Evolutionary conservation across 257 asterid species (phyloP).

Genomic region (Eucommia ulmoides): DNA sequence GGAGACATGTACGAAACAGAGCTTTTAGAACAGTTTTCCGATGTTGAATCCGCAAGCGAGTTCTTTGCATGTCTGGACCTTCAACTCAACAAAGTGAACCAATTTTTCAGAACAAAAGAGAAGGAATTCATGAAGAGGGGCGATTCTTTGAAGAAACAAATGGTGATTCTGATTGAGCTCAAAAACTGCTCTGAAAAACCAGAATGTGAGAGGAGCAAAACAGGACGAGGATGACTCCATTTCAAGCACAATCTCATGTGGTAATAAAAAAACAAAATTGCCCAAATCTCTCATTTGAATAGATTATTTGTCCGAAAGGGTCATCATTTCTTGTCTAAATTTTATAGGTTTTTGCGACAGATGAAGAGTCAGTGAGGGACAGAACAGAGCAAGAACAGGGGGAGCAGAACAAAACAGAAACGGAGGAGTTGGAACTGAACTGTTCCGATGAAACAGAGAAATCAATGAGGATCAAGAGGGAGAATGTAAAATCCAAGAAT

Average conservation of each 20-base stretch:
- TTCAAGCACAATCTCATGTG: conserved; percentile 72
- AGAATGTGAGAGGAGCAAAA: conserved; percentile 23
- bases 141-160: conserved; percentile 57
- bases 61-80: conserved; percentile 61
- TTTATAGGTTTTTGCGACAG: no score
- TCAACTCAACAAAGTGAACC: conserved; percentile 89
- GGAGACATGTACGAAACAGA: conserved; percentile 72
- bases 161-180: conserved; percentile 67
- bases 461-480: conserved; percentile 30
- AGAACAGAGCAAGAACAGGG: conserved; percentile 35
- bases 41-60: conserved; percentile 51
- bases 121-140: conserved; percentile 79
- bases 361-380: conserved; percentile 46
- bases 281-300: no score
- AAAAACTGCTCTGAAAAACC: conserved; percentile 36
- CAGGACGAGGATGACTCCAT: conserved; percentile 52
- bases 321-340: no score
- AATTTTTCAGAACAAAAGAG: conserved; percentile 56
- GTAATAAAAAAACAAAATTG: no score
- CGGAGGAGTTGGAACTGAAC: no score
- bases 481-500: conserved; percentile 27
- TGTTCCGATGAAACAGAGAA: conserved; percentile 29
- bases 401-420: conserved; percentile 18
- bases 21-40: conserved; percentile 56
- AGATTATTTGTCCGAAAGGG: no score